These are phyloP conservation scores for Coprinopsis sp. DNA, from an alignment of 768 basidiomycete genomes.

Conservation along the genomic window DNA sequence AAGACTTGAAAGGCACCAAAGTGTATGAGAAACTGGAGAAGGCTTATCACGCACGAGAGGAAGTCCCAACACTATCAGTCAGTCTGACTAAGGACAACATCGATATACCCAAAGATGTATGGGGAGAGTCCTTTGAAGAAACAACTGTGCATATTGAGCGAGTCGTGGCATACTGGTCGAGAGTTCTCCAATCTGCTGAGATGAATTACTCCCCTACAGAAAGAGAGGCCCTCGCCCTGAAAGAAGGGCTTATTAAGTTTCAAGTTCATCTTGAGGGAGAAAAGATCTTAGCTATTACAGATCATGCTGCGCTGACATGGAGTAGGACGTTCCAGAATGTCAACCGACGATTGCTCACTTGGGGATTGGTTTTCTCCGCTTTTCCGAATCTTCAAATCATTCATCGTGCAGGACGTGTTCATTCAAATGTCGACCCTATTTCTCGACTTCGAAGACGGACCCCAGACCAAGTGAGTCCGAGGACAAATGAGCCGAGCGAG, in stretches of 20 bases:
- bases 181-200: slow-evolving; percentile 28
- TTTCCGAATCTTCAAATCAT: slow-evolving; percentile 32
- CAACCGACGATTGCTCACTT: slow-evolving; percentile 30
- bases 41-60: slow-evolving; percentile 15
- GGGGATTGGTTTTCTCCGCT: slow-evolving; percentile 32
- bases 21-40: slow-evolving; percentile 19
- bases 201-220: slow-evolving; percentile 35
- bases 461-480: slow-evolving; percentile 17
- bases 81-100: slow-evolving; percentile 14
- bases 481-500: too few relatives aligned
- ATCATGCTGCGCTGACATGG: slow-evolving; percentile 34
- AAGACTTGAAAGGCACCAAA: slow-evolving; percentile 24
- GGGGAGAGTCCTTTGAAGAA: slow-evolving; percentile 23
- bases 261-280: slow-evolving; percentile 33
- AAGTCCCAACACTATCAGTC: slow-evolving; percentile 20
- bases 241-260: slow-evolving; percentile 34
- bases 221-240: slow-evolving; percentile 32
- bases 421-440: slow-evolving; percentile 38
- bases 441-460: slow-evolving; percentile 24
- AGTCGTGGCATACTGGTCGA: too few relatives aligned
- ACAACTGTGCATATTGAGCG: slow-evolving; percentile 26
- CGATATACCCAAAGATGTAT: slow-evolving; percentile 17
- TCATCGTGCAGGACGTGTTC: slow-evolving; percentile 33
- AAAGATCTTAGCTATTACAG: slow-evolving; percentile 22
- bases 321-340: slow-evolving; percentile 32